phyloP scores from a whole-genome alignment of 2,329 filamentous ascomycete genomes.

The Trichoderma semiorbis region DNA sequence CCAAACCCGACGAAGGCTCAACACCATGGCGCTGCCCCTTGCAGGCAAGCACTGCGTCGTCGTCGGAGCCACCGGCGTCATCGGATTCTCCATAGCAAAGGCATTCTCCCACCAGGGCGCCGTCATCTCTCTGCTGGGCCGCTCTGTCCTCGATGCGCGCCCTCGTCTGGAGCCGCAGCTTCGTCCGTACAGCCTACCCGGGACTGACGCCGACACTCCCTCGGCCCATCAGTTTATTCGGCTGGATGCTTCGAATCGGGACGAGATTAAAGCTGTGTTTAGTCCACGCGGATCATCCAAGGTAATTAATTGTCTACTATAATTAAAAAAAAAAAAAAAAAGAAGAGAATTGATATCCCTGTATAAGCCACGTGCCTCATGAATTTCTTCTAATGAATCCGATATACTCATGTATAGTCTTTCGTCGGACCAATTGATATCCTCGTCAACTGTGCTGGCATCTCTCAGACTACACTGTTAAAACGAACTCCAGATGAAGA shows the following conservation, averaged over 20 bases:
- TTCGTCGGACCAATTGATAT: slow-evolving; percentile 46
- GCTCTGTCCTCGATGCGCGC: slow-evolving; percentile 46
- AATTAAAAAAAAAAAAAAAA: neutral
- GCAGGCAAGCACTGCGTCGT: slow-evolving; percentile 55
- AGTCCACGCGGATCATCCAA: slow-evolving; percentile 16
- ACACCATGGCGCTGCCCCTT: slow-evolving; percentile 34
- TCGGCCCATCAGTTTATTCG: slow-evolving; percentile 33
- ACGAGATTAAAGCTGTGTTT: slow-evolving; percentile 33
- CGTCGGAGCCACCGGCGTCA: slow-evolving; percentile 68
- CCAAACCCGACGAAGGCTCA: neutral
- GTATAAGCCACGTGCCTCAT: neutral
- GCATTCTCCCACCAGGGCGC: slow-evolving; percentile 63
- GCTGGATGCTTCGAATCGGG: slow-evolving; percentile 31
- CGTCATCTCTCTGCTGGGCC: slow-evolving; percentile 58
- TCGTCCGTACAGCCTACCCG: slow-evolving; percentile 24
- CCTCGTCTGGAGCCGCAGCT: slow-evolving; percentile 37
- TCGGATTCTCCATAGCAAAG: slow-evolving; percentile 64
- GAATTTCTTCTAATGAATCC: neutral
- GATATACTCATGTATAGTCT: neutral
- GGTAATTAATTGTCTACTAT: slow-evolving; percentile 16
- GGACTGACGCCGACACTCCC: slow-evolving; percentile 20
- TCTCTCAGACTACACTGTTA: slow-evolving; percentile 64
- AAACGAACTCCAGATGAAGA: slow-evolving; percentile 47
- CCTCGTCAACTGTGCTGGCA: slow-evolving; percentile 77
- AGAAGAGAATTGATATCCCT: neutral